Percentiles rank a stretch among this genome's conserved stretches.
Conservation (phyloP, 1,139 yeast species). For the Geotrichum australiense region DNA sequence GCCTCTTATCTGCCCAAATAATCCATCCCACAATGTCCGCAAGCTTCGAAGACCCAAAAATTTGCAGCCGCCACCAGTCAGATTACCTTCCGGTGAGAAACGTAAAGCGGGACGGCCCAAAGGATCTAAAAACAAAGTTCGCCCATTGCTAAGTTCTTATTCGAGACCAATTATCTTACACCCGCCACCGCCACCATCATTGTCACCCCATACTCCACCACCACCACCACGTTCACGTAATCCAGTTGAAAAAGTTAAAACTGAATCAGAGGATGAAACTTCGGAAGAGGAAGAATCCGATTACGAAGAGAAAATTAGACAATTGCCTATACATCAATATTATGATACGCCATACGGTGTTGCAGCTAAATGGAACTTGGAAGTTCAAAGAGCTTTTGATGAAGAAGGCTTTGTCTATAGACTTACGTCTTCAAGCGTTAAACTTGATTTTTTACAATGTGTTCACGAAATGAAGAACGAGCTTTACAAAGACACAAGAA, state of each 20-base stretch:
- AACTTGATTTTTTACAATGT: slow-evolving; percentile 62
- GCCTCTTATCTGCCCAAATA: slow-evolving; percentile 94
- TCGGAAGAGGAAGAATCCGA: slow-evolving; percentile 28
- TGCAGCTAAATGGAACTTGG: neutral
- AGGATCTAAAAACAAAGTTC: no score
- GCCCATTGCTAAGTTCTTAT: no score
- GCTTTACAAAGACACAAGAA: slow-evolving; percentile 25
- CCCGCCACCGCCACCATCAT: no score
- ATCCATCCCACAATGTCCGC: slow-evolving; percentile 42
- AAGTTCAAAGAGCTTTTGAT: neutral
- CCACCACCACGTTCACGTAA: no score
- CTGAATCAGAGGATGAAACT: no score
- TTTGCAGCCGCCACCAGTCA: no score
- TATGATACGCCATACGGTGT: slow-evolving; percentile 9
- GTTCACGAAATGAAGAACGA: slow-evolving; percentile 25
- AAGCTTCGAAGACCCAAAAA: slow-evolving; percentile 46
- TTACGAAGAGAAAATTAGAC: slow-evolving; percentile 27
- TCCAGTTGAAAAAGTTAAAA: no score
- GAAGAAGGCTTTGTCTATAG: slow-evolving; percentile 7
- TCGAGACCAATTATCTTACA: no score
- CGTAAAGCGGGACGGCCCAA: neutral
- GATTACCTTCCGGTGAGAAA: neutral
- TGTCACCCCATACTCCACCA: no score
- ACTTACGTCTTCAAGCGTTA: slow-evolving; percentile 64
- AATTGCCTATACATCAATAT: slow-evolving; percentile 37